Evolutionary conservation across 2,329 filamentous ascomycete genomes (phyloP).

Genomic region (Zalaria obscura): DNA sequence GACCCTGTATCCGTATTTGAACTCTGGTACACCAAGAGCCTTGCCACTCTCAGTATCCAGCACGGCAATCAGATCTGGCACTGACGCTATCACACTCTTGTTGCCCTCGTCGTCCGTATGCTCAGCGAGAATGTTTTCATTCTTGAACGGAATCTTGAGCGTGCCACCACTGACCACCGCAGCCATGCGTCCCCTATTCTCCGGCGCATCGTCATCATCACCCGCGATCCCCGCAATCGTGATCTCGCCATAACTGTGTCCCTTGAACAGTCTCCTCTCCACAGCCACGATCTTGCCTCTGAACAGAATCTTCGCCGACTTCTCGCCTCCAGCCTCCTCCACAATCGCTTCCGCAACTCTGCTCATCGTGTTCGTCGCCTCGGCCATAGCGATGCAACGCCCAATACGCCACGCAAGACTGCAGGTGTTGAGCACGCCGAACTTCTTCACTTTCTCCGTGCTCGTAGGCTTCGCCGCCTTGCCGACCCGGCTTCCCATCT

Average conservation of each 20-base stretch:
- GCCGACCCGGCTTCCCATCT: conserved; percentile 17
- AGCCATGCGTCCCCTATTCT: conserved; percentile 7
- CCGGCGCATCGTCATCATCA: conserved; percentile 21
- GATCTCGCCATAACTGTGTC: conserved; percentile 46
- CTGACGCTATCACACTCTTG: conserved; percentile 30
- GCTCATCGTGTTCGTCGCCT: conserved; percentile 35
- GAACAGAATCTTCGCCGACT: conserved; percentile 43
- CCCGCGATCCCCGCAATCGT: conserved; percentile 24
- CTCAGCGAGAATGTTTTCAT: conserved; percentile 54
- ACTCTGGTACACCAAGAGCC: conserved; percentile 39
- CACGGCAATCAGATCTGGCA: conserved; percentile 36
- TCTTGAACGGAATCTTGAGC: conserved; percentile 57
- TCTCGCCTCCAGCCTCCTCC: conserved; percentile 40
- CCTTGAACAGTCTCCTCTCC: conserved; percentile 40
- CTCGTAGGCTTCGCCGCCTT: conserved; percentile 26
- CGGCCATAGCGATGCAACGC: conserved; percentile 40
- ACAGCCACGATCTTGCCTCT: conserved; percentile 50
- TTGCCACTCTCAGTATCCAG: conserved; percentile 35
- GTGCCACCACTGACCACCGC: conserved; percentile 27
- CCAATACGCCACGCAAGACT: conserved; percentile 40
- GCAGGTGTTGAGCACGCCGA: conserved; percentile 25
- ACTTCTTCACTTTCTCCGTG: conserved; percentile 20
- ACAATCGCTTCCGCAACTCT: conserved; percentile 45
- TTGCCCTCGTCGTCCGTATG: conserved; percentile 20
- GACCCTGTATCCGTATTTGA: conserved; percentile 38